Conservation (phyloP, 148 eudicot species). For the Camellia lanceoleosa region DNA sequence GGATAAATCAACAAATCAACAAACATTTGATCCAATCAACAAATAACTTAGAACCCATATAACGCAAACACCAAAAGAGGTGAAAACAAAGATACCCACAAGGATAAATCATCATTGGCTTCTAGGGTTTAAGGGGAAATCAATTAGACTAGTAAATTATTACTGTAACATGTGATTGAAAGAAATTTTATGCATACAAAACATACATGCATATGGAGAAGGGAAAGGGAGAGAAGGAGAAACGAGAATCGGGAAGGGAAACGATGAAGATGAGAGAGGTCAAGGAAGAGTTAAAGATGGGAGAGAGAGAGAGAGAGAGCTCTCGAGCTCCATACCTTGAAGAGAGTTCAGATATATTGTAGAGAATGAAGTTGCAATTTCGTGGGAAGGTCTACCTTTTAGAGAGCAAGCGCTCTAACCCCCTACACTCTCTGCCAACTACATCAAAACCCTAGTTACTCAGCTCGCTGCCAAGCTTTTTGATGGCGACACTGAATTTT, state of each 20-base stretch:
- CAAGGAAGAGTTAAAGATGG: too few species aligned
- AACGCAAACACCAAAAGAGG: background rate
- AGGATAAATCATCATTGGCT: background rate
- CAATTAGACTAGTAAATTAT: background rate
- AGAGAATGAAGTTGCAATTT: too few species aligned
- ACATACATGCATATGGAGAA: background rate
- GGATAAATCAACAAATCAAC: too few species aligned
- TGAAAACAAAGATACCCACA: background rate
- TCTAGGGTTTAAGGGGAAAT: background rate
- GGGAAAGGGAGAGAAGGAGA: too few species aligned
- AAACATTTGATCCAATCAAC: constrained; percentile 12
- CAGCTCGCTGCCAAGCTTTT: too few species aligned
- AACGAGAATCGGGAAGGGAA: too few species aligned
- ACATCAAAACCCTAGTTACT: too few species aligned
- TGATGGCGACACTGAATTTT: too few species aligned
- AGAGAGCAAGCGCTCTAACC: background rate
- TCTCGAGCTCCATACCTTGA: background rate
- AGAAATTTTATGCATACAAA: background rate
- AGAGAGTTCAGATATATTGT: too few species aligned
- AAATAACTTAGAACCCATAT: background rate
- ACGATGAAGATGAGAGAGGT: too few species aligned
- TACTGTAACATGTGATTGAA: background rate
- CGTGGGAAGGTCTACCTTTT: too few species aligned
- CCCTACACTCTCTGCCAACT: background rate
- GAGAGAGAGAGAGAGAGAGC: too few species aligned